Percentiles rank a stretch among this genome's conserved stretches.
Conservation (phyloP, 2,329 filamentous ascomycete genomes). For the Neofusicoccum sp. region DNA sequence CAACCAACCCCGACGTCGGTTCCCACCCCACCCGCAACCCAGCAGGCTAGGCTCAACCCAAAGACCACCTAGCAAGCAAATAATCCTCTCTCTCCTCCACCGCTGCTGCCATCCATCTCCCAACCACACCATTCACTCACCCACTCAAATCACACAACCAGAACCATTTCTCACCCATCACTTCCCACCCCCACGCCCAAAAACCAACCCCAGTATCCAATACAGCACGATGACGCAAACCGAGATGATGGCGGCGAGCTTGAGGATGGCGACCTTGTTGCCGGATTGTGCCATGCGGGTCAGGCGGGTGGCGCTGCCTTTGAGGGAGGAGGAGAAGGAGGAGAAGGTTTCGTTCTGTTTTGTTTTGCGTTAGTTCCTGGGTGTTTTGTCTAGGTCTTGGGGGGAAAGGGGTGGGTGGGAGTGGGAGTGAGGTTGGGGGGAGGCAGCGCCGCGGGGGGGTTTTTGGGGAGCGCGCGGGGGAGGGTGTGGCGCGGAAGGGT, state of each 20-base stretch:
- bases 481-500: too few relatives aligned
- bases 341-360: constrained; percentile 83
- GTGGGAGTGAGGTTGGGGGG: neutral
- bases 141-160: neutral
- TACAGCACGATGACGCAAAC: constrained; percentile 72
- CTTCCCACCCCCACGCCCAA: neutral
- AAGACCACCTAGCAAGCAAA: too few relatives aligned
- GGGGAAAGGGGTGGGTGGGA: neutral
- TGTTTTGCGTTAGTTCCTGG: neutral
- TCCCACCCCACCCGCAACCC: too few relatives aligned
- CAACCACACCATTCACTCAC: neutral
- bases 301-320: constrained; percentile 77
- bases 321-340: constrained; percentile 76
- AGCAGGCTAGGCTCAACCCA: too few relatives aligned
- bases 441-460: neutral
- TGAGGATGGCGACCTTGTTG: constrained; percentile 87
- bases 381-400: neutral
- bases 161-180: neutral
- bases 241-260: constrained; percentile 80
- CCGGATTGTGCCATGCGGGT: constrained; percentile 88
- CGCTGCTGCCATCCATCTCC: too few relatives aligned
- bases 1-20: too few relatives aligned
- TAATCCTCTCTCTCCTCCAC: too few relatives aligned
- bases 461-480: neutral
- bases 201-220: constrained; percentile 53